Evolutionary conservation across 768 basidiomycete genomes (phyloP).

Genomic region (Kwoniella pini): DNA sequence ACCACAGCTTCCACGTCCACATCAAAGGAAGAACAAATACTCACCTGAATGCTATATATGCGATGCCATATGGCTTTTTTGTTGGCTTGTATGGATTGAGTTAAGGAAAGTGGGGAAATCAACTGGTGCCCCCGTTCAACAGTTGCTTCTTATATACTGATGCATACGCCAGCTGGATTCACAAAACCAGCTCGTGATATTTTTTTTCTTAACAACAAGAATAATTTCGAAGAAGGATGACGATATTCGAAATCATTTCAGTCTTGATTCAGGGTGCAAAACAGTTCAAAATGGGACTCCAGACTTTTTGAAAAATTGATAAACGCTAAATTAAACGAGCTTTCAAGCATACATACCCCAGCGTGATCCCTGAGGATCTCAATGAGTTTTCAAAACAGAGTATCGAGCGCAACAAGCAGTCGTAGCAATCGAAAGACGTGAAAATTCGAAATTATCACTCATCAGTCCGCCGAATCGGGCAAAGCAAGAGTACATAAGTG

Average conservation of each 20-base stretch:
- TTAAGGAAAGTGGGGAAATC: neutral
- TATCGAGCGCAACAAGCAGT: no score
- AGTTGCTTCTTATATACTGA: neutral
- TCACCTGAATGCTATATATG: conserved; percentile 17
- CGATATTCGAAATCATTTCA: conserved; percentile 6
- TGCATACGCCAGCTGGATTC: neutral
- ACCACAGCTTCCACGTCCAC: neutral
- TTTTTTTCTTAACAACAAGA: neutral
- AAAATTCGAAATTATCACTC: conserved; percentile 5
- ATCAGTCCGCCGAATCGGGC: neutral
- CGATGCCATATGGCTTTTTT: conserved; percentile 18
- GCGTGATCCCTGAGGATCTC: no score
- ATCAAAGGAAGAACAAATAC: neutral
- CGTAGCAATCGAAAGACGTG: no score
- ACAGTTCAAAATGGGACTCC: no score
- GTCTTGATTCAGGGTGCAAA: neutral
- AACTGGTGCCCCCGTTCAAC: conserved; percentile 7
- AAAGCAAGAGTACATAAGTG: neutral
- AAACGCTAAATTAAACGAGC: no score
- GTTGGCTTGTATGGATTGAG: neutral
- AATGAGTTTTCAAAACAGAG: no score
- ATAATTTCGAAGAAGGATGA: conserved; percentile 7
- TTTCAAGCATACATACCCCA: no score
- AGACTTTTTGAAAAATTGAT: no score
- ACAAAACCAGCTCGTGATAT: neutral